Base-by-base conservation (phyloP, 441 rosid genomes). In the Pelargonium fulgidum region DNA sequence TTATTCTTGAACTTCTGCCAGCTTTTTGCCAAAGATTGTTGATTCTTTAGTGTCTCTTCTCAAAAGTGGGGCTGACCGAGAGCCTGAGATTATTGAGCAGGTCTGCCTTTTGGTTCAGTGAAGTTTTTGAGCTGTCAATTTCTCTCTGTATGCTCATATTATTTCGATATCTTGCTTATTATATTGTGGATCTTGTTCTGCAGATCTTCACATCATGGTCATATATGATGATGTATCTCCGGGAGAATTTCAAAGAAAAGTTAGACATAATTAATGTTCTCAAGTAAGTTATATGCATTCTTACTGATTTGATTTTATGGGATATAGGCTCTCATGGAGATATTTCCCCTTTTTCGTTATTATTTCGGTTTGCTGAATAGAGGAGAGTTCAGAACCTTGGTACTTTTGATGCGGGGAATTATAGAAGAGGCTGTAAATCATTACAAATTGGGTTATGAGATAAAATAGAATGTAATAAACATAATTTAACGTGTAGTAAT, bases 1-100 rank as follows among this genome's bases (percentile, higher is more conserved):
- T 71, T 66, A 54, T 12, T 66, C 52, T 16, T 64, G 64, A 64
- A 13, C 58, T 62, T 72, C 72, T 54, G 63, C 66, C 78, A 93
- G 99, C 67, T 88, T 91, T 75, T 79, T 94, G 70, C 91, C 97
- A 1, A 81, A 83, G 67, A 65, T 92, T 83, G 87, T 76, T 58
- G 85, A 82, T 72, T 82, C 96, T 61, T 71, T 89, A 14, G 82
- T 78, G 58, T 70, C 76, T 71, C 94, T 92, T 61, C 89, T 94
- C 39, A 68, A 87, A 77, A 81, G 73, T 82, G 98, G 98, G 70
- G 99, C 89, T 20, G 88, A 89, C 67, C 88, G 89, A 73, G 99
- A 92, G 76, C 85, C 99, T 22, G 98, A 92, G 74, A 87, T 90
- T 73, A 75, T 94, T 75, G 91, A 94, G 82, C 96, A 91, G 99